Base-by-base conservation (phyloP, 371 early-diverging fungal species). In the Haplosporangium sp. region DNA sequence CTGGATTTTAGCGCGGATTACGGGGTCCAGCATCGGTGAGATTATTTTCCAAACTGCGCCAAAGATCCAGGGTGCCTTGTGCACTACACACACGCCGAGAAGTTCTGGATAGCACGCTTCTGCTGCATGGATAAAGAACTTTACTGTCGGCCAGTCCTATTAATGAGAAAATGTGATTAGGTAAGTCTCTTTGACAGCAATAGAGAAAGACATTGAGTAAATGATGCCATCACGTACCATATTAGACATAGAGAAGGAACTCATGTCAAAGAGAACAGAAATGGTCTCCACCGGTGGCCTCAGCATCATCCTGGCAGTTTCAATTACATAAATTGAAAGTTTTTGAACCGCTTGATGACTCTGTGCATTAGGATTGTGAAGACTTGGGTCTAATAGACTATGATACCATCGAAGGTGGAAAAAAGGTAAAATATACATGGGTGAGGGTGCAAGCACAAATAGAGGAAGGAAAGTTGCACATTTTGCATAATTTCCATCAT, bases 21-120 rank as follows among this genome's bases (percentile, higher is more conserved):
- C 92, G 12, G 96, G 96, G 79, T 96, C 96, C 38, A 96, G 81
- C 69, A 93, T 81, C 16, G 94, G 93, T 14, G 88, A 84, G 54
- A 93, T 89, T 74, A 91, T 80, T 58, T 84, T 89, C 91, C 90
- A 94, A 37, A 92, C 86, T 68, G 95, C 91, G 37, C 91, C 89
- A 81, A 95, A 95, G 50, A 94, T 82, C 95, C 95, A 96, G 14
- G 96, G 96, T 0, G 95, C 95, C 64, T 90, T 91, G 72, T 95
- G 90, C 51, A 96, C 86, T 8, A 92, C 85, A 55, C 89, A 87
- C 1, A 83, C 74, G n/a, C 93, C 95, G 11, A 95, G 84, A 5
- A 89, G 85, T 65, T 95, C 96, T 12, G 96, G 96, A 64, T 96
- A 95, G 70, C 92, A 94, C 5, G 88, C 86, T 72, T 96, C 91